Evolutionary conservation across 768 basidiomycete genomes (phyloP).

Genomic region (Rhodotorula graminis): DNA sequence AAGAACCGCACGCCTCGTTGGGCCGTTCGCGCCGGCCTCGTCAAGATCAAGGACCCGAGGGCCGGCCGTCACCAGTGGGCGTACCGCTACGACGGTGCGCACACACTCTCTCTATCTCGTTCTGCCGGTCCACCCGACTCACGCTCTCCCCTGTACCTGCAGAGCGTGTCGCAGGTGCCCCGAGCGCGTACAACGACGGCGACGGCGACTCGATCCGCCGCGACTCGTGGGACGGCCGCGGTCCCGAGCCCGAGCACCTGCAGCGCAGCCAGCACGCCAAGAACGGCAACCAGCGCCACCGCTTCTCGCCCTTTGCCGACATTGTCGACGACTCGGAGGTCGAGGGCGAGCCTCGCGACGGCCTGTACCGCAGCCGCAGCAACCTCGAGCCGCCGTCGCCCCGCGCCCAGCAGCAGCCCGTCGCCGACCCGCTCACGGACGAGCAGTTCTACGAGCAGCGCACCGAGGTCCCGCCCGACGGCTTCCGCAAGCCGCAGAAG

Average conservation of each 20-base stretch:
- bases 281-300: conserved; percentile 7
- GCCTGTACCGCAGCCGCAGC: conserved; percentile 5
- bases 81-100: conserved; percentile 39
- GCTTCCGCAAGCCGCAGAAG: conserved; percentile 12
- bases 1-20: conserved; percentile 40
- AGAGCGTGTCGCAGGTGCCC: conserved; percentile 20
- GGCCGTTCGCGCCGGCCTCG: conserved; percentile 42
- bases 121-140: neutral
- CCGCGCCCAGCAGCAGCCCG: neutral
- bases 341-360: conserved; percentile 23
- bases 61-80: conserved; percentile 42
- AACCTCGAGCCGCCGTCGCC: conserved; percentile 3
- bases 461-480: neutral
- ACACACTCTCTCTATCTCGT: no score
- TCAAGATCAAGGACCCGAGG: conserved; percentile 38
- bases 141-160: neutral
- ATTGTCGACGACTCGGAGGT: conserved; percentile 31
- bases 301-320: conserved; percentile 34
- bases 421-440: conserved; percentile 25
- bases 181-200: neutral
- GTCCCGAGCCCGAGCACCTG: conserved; percentile 30
- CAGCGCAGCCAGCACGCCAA: neutral
- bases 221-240: conserved; percentile 35
- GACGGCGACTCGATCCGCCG: conserved; percentile 6
- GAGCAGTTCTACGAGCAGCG: conserved; percentile 29